Evolutionary conservation across 148 eudicot species (phyloP).

Genomic region (Silene conica): DNA sequence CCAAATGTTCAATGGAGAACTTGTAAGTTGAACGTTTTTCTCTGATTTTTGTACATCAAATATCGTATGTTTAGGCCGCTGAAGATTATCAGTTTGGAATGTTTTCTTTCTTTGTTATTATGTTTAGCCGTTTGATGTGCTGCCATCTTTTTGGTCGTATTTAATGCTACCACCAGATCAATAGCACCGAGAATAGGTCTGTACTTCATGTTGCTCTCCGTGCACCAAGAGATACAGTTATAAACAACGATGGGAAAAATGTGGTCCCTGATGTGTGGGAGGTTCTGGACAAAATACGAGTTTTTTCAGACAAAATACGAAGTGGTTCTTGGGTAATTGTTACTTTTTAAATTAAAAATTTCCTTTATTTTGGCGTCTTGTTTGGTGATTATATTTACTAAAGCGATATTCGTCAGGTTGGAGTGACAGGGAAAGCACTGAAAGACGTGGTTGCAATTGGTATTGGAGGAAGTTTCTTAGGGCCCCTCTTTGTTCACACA

Average conservation of each 20-base stretch:
- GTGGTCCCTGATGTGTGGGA: conserved; percentile 97
- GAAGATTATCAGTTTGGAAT: not conserved
- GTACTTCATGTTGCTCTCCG: conserved; percentile 98
- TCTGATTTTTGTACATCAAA: too few relatives aligned
- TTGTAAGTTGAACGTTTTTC: conserved; percentile 27
- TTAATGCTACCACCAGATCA: conserved; percentile 54
- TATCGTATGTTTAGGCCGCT: not conserved
- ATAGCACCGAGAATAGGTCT: conserved; percentile 88
- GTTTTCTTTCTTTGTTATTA: not conserved
- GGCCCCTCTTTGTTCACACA: conserved; percentile 96
- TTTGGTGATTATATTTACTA: not conserved
- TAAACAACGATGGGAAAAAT: conserved; percentile 75
- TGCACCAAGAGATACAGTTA: conserved; percentile 79
- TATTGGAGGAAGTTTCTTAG: conserved; percentile 97
- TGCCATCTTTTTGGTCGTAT: not conserved
- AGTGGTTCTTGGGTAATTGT: conserved; percentile 86
- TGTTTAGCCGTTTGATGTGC: not conserved
- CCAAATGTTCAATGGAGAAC: conserved; percentile 79
- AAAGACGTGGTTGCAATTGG: conserved; percentile 80
- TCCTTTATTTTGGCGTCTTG: conserved; percentile 4
- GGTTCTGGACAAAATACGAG: conserved; percentile 80
- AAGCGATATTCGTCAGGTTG: conserved; percentile 46
- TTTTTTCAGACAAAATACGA: conserved; percentile 90
- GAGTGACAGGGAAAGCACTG: conserved; percentile 85
- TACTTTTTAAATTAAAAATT: not conserved